These are phyloP conservation scores for Leccinellum luteum DNA, from an alignment of 768 basidiomycete species.

Conservation along the genomic window DNA sequence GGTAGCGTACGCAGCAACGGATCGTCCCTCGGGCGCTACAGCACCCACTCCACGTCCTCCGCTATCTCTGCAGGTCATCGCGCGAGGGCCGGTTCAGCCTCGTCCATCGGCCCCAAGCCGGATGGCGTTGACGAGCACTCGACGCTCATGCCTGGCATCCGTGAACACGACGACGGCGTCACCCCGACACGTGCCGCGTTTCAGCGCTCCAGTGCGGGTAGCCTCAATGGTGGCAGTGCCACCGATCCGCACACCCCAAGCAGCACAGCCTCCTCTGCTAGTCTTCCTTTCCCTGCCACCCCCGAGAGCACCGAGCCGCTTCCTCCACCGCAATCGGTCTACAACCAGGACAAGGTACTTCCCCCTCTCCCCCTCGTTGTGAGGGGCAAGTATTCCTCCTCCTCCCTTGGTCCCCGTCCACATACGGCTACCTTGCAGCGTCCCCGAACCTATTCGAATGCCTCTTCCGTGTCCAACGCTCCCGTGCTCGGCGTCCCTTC, in stretches of 20 bases:
- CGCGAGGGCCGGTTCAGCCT: constrained; percentile 14
- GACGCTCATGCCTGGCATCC: constrained; percentile 28
- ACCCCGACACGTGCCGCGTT: constrained; percentile 31
- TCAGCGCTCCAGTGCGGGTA: constrained; percentile 24
- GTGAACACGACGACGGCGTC: constrained; percentile 29
- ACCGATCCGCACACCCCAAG: constrained; percentile 29
- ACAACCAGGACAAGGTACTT: constrained; percentile 30
- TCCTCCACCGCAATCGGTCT: constrained; percentile 1
- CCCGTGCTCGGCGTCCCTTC: constrained; percentile 13
- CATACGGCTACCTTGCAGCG: constrained; percentile 15
- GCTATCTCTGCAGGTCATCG: constrained; percentile 1
- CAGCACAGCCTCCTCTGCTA: constrained; percentile 30
- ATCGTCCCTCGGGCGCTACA: constrained; percentile 26
- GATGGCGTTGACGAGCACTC: background rate
- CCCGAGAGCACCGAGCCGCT: constrained; percentile 24
- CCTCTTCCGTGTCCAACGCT: constrained; percentile 23
- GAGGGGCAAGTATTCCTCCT: constrained; percentile 22
- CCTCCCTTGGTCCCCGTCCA: constrained; percentile 12
- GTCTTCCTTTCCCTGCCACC: constrained; percentile 30
- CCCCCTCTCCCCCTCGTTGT: constrained; percentile 27
- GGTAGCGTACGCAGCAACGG: constrained; percentile 19
- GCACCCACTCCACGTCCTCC: constrained; percentile 22
- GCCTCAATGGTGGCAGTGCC: constrained; percentile 17
- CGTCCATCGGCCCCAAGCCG: background rate
- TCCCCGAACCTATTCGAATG: constrained; percentile 36